Evolutionary conservation across 2,329 filamentous ascomycete species (phyloP).

Genomic region (Tolypocladium amazonense): DNA sequence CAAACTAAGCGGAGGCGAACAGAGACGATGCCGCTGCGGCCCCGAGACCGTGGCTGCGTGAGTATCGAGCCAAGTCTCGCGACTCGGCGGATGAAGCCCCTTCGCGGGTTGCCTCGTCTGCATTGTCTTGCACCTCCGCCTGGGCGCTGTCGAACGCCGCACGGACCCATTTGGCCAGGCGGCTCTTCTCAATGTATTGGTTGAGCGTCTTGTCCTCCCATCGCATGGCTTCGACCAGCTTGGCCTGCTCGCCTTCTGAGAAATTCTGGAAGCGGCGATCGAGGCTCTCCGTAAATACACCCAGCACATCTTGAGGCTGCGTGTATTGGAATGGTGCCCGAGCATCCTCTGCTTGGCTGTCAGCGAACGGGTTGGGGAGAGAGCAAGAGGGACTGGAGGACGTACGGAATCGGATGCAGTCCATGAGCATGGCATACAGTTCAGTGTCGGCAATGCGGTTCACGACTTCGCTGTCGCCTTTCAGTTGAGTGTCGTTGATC

Average conservation of each 20-base stretch:
- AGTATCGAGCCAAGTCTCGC: neutral
- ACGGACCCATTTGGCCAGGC: slow-evolving; percentile 57
- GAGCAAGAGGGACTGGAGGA: slow-evolving; percentile 5
- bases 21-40: neutral
- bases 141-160: slow-evolving; percentile 27
- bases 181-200: slow-evolving; percentile 54
- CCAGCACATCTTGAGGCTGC: slow-evolving; percentile 42
- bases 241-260: slow-evolving; percentile 53
- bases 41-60: neutral
- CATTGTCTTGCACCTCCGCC: slow-evolving; percentile 18
- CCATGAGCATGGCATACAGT: slow-evolving; percentile 55
- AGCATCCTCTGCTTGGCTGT: slow-evolving; percentile 24
- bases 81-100: slow-evolving; percentile 3
- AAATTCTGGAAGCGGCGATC: slow-evolving; percentile 49
- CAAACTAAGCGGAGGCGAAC: neutral
- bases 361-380: neutral
- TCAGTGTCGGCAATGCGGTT: slow-evolving; percentile 53
- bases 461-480: slow-evolving; percentile 59
- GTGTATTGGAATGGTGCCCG: slow-evolving; percentile 33
- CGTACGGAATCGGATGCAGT: slow-evolving; percentile 56
- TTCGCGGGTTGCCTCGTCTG: slow-evolving; percentile 18
- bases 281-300: slow-evolving; percentile 50
- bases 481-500: slow-evolving; percentile 67
- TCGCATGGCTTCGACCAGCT: slow-evolving; percentile 60
- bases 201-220: slow-evolving; percentile 59